Conservation (phyloP, 2,329 filamentous ascomycete species). For the Scortechinia acanthostroma region DNA sequence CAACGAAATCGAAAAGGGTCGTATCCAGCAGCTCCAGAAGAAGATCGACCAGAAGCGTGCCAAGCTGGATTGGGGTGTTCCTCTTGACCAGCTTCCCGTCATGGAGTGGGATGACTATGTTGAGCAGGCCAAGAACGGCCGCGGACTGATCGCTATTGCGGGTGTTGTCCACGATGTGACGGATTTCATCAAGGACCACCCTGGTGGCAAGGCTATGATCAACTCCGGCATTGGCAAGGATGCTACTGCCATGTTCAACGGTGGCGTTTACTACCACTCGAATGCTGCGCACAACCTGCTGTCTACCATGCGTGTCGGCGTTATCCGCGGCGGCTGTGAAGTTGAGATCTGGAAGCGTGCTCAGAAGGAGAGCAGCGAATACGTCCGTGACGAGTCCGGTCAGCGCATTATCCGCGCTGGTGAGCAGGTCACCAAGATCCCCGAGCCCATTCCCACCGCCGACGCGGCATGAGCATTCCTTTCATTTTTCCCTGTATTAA, state of each 20-base stretch:
- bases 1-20: constrained; percentile 90
- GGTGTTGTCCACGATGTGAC: constrained; percentile 81
- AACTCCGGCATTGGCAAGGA: constrained; percentile 77
- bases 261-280: constrained; percentile 81
- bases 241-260: constrained; percentile 84
- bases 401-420: constrained; percentile 81
- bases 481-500: not conserved
- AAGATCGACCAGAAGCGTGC: constrained; percentile 83
- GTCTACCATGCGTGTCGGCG: constrained; percentile 80
- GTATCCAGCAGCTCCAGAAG: constrained; percentile 83
- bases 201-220: constrained; percentile 85
- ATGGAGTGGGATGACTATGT: constrained; percentile 83
- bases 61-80: constrained; percentile 77
- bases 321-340: constrained; percentile 79
- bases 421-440: constrained; percentile 75
- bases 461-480: constrained; percentile 60
- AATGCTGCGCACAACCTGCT: constrained; percentile 85
- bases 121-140: constrained; percentile 69
- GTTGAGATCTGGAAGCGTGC: constrained; percentile 90
- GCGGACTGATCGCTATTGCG: constrained; percentile 69
- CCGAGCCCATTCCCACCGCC: constrained; percentile 73
- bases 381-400: constrained; percentile 74
- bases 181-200: constrained; percentile 81
- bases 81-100: constrained; percentile 77
- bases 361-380: constrained; percentile 78